Base-by-base conservation (phyloP, 1,284 basidiomycete species). In the Boletus semigastroideus region DNA sequence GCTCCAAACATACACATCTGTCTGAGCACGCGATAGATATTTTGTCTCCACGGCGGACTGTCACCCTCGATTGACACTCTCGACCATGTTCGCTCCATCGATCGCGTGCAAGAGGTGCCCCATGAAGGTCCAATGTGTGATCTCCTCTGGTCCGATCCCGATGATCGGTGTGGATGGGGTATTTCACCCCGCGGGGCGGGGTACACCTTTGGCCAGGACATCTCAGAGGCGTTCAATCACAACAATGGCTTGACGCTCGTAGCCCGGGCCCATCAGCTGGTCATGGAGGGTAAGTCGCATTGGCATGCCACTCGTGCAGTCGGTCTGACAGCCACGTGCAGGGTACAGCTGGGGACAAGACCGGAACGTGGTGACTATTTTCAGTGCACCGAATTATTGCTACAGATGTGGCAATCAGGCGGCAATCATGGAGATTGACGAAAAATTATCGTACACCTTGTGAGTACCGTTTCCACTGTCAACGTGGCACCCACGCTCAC, bases 61-160 rank as follows among this genome's bases (percentile, higher is more conserved):
- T 98, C 96, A 51, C 96, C 97, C 22, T 98, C 96, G 56, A 99
- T 99, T 73, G 96, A 99, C 77, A 98, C 96, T 56, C 89, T 99
- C 59, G 97, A 99, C 80, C 96, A 98, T 71, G 96, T 98, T 59
- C 92, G 96, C 61, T 90, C 93, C 51, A 98, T 99, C 69, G 96
- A 98, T 79, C 90, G 96, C 53, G 94, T 98, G 62, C 96, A 99
- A 74, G 96, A 99, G 71, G 96, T 99, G 4, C 96, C 96, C 7
- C 96, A 99, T 72, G 96, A 99, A 74, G 96, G 96, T 6, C 96
- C 96, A 14, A 98, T 99, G 96, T 99, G 96, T 69, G 96, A 99
- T 74, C 78, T 99, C 50, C 82, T 99, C 50, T 99, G 96, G 96
- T 98, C 95, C 50, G 96, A 99, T 76, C 96, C 96, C 37, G 96